Conservation (phyloP, 495 filamentous ascomycete species). For the Neurospora sp. region DNA sequence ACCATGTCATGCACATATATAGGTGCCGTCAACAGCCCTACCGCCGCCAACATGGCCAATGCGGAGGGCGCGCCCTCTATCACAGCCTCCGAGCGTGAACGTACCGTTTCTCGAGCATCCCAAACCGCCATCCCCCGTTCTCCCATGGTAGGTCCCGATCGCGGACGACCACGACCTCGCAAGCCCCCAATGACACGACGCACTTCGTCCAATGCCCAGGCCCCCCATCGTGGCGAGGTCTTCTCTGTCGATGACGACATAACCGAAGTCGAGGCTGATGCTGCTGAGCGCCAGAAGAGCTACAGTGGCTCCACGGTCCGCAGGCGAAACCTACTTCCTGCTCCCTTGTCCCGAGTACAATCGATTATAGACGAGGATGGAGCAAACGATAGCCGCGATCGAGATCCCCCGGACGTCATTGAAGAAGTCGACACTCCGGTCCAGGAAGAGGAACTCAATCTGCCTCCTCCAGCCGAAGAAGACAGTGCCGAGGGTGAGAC, state of each 20-base stretch:
- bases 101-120: constrained; percentile 18
- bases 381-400: constrained; percentile 34
- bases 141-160: constrained; percentile 47
- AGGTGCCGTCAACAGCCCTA: constrained; percentile 23
- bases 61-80: constrained; percentile 21
- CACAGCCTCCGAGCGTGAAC: constrained; percentile 15
- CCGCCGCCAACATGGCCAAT: constrained; percentile 11
- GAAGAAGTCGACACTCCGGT: constrained; percentile 18
- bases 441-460: constrained; percentile 7
- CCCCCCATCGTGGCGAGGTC: constrained; percentile 70
- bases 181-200: constrained; percentile 64
- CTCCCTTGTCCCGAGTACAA: constrained; percentile 48
- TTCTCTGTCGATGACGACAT: constrained; percentile 93
- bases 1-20: not conserved
- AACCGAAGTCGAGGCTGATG: constrained; percentile 64
- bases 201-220: constrained; percentile 60
- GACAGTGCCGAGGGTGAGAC: constrained; percentile 23
- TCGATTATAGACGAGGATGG: constrained; percentile 36
- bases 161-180: constrained; percentile 47
- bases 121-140: constrained; percentile 25
- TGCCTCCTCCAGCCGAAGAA: constrained; percentile 17
- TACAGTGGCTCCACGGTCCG: constrained; percentile 57
- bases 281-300: constrained; percentile 27
- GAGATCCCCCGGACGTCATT: constrained; percentile 7
- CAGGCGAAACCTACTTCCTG: constrained; percentile 53